phyloP scores from a whole-genome alignment of 2,329 filamentous ascomycete species.

The Akanthomyces muscarius region DNA sequence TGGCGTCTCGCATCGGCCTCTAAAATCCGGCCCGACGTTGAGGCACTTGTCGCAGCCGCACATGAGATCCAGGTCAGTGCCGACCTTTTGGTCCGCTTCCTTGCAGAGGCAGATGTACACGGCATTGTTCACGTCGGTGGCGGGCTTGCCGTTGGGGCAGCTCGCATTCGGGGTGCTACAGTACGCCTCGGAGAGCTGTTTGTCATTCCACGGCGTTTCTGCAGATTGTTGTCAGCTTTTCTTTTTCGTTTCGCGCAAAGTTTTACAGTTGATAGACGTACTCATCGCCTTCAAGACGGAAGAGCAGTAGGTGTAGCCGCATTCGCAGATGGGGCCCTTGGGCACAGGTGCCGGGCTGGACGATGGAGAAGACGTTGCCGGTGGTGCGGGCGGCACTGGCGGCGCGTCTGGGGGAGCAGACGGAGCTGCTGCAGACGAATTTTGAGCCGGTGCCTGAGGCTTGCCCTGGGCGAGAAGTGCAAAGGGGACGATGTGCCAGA shows the following conservation, averaged over 20 bases:
- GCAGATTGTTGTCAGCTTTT: not conserved
- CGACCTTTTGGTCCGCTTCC: constrained; percentile 29
- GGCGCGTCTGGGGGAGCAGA: constrained; percentile 25
- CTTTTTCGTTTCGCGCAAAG: not conserved
- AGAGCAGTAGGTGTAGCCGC: constrained; percentile 41
- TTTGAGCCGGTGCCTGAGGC: constrained; percentile 21
- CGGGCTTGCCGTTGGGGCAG: constrained; percentile 30
- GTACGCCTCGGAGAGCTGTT: constrained; percentile 33
- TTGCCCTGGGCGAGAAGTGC: constrained; percentile 18
- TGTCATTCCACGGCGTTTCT: constrained; percentile 33
- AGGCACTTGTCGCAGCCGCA: constrained; percentile 39
- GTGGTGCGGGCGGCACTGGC: constrained; percentile 20
- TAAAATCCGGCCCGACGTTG: constrained; percentile 36
- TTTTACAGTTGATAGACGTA: constrained; percentile 18
- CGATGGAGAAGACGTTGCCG: constrained; percentile 9
- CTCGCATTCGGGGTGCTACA: constrained; percentile 35
- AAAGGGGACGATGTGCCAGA: constrained; percentile 8
- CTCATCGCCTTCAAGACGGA: constrained; percentile 36
- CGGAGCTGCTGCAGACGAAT: constrained; percentile 19
- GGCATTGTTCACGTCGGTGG: constrained; percentile 29
- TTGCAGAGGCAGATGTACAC: constrained; percentile 39
- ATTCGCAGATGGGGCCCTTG: constrained; percentile 35
- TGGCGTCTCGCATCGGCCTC: constrained; percentile 37
- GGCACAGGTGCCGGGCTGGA: constrained; percentile 20
- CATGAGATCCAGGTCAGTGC: constrained; percentile 34